Evolutionary conservation across 2,329 filamentous ascomycete species (phyloP).

Genomic region (Monilinia fructicola): DNA sequence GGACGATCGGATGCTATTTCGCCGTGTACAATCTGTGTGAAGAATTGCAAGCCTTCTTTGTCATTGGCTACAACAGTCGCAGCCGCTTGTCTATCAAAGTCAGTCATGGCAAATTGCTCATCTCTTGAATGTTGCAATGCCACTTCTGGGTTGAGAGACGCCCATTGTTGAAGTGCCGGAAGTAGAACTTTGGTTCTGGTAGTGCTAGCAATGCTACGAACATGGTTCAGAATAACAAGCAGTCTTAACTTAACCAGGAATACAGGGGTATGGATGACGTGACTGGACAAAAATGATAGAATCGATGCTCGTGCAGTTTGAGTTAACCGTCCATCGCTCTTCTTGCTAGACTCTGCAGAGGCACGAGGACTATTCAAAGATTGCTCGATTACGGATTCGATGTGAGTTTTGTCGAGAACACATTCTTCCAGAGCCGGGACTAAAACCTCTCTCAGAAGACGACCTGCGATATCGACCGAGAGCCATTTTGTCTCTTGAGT

Average conservation of each 20-base stretch:
- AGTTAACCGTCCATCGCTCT: slow-evolving; percentile 49
- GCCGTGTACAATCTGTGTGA: slow-evolving; percentile 52
- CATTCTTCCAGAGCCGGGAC: slow-evolving; percentile 81
- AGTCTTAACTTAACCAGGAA: slow-evolving; percentile 68
- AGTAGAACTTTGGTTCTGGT: slow-evolving; percentile 73
- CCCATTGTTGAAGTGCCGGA: slow-evolving; percentile 72
- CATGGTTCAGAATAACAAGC: slow-evolving; percentile 67
- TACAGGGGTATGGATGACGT: slow-evolving; percentile 67
- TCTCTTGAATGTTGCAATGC: slow-evolving; percentile 50
- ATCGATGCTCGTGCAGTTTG: slow-evolving; percentile 64
- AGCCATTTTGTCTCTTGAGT: slow-evolving; percentile 56
- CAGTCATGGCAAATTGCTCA: slow-evolving; percentile 49
- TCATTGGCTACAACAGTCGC: slow-evolving; percentile 55
- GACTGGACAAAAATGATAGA: slow-evolving; percentile 70
- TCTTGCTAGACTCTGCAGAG: slow-evolving; percentile 44
- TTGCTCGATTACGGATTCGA: slow-evolving; percentile 62
- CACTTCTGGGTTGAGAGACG: slow-evolving; percentile 52
- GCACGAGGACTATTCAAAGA: slow-evolving; percentile 55
- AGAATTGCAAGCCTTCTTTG: slow-evolving; percentile 54
- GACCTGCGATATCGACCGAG: slow-evolving; percentile 54
- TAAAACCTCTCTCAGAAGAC: slow-evolving; percentile 65
- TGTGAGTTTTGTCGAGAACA: slow-evolving; percentile 72
- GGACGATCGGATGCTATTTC: slow-evolving; percentile 47
- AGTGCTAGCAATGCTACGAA: slow-evolving; percentile 68
- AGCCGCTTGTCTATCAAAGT: slow-evolving; percentile 54